phyloP scores from a whole-genome alignment of 2,329 filamentous ascomycete genomes.

The Colletotrichum costaricense region DNA sequence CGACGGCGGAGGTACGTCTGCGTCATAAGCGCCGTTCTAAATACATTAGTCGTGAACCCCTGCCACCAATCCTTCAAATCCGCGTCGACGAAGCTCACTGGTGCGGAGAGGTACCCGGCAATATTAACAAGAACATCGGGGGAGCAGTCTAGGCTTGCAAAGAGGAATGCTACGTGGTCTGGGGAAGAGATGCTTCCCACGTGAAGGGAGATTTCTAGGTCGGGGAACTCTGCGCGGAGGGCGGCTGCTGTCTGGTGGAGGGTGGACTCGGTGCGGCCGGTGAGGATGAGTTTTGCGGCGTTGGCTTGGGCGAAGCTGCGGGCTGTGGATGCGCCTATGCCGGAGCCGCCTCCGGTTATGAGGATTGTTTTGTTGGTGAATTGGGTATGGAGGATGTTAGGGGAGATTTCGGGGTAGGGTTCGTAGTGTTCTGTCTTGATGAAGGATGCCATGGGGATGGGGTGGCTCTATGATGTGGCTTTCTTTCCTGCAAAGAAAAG shows the following conservation, averaged over 20 bases:
- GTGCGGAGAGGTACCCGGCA: slow-evolving; percentile 8
- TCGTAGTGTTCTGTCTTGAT: neutral
- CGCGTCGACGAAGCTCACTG: slow-evolving; percentile 5
- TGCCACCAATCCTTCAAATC: slow-evolving; percentile 13
- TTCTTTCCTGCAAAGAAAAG: too few relatives aligned
- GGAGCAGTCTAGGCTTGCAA: neutral
- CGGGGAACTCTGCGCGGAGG: neutral
- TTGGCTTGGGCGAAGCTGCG: slow-evolving; percentile 61
- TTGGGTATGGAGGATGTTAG: neutral
- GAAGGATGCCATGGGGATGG: neutral
- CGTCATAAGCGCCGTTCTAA: slow-evolving; percentile 8
- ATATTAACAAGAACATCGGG: slow-evolving; percentile 14
- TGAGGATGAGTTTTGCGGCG: slow-evolving; percentile 50
- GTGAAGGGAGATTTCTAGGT: neutral
- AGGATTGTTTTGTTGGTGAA: neutral
- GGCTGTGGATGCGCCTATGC: slow-evolving; percentile 69
- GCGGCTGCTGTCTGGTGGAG: neutral
- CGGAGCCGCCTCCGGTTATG: neutral
- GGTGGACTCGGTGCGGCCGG: slow-evolving; percentile 48
- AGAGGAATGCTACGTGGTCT: neutral
- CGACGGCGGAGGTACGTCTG: slow-evolving; percentile 9
- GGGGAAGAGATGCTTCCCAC: neutral
- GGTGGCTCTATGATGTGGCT: neutral
- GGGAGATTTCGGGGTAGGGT: neutral
- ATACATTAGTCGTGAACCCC: slow-evolving; percentile 25